Evolutionary conservation across 176 grass and related monocot genomes (phyloP).

Genomic region (Lolium rigidum): DNA sequence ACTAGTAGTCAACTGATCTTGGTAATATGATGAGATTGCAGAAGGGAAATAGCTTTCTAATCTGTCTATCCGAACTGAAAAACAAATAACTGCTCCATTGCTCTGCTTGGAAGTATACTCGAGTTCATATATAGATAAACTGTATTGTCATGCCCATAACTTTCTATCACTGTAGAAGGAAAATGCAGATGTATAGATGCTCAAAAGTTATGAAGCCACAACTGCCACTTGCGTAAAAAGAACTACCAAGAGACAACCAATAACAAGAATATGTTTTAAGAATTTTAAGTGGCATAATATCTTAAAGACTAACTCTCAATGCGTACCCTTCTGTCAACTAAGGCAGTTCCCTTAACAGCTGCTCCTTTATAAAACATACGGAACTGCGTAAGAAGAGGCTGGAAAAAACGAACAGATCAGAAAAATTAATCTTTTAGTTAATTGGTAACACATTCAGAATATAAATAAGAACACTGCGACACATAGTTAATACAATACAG

Average conservation of each 20-base stretch:
- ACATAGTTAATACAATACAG: slow-evolving; percentile 34
- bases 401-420: slow-evolving; percentile 25
- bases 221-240: not conserved
- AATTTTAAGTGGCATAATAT: not conserved
- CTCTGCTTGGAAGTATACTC: not conserved
- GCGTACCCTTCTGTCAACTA: slow-evolving; percentile 66
- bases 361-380: slow-evolving; percentile 75
- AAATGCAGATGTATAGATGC: not conserved
- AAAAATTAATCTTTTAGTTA: slow-evolving; percentile 23
- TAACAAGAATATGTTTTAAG: not conserved
- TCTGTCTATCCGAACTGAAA: not conserved
- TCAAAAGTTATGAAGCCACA: not conserved
- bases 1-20: slow-evolving; percentile 5
- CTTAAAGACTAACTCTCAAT: not conserved
- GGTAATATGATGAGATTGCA: not conserved
- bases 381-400: slow-evolving; percentile 90
- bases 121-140: not conserved
- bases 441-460: not conserved
- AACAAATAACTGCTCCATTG: not conserved
- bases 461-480: not conserved
- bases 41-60: not conserved
- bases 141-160: not conserved
- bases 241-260: not conserved
- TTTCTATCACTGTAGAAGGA: not conserved
- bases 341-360: slow-evolving; percentile 77